Percentiles rank a stretch among this genome's conserved stretches.
phyloP scores from a whole-genome alignment of 2,329 filamentous ascomycete species.

The Pseudogymnoascus pannorum region DNA sequence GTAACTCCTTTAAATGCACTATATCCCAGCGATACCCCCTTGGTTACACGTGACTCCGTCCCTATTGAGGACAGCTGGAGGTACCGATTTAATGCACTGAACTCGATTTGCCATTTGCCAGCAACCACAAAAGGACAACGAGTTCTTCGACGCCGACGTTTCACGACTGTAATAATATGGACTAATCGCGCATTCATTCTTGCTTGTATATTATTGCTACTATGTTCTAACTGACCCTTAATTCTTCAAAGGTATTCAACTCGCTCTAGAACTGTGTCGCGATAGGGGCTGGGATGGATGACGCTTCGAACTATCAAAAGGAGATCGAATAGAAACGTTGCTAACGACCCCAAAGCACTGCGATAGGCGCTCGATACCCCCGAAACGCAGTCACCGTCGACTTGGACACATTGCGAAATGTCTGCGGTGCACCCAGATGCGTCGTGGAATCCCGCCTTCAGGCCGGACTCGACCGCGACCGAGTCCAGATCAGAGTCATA shows the following conservation, averaged over 20 bases:
- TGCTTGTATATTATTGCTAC: slow-evolving; percentile 5
- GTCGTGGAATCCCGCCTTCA: slow-evolving; percentile 46
- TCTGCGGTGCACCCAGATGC: slow-evolving; percentile 36
- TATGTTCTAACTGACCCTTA: slow-evolving; percentile 1
- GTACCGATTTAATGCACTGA: neutral
- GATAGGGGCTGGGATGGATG: slow-evolving; percentile 6
- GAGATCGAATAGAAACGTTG: neutral
- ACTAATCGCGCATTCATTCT: slow-evolving; percentile 1
- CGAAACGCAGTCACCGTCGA: neutral
- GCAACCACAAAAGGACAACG: slow-evolving; percentile 7
- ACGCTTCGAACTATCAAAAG: slow-evolving; percentile 1
- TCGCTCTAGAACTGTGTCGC: neutral
- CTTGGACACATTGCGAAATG: slow-evolving; percentile 30
- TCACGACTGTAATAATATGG: slow-evolving; percentile 8
- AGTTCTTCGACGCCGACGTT: slow-evolving; percentile 4
- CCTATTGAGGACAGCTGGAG: slow-evolving; percentile 7
- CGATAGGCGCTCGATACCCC: neutral
- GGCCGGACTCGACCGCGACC: slow-evolving; percentile 36
- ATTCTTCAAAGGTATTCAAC: slow-evolving; percentile 1
- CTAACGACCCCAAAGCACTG: neutral
- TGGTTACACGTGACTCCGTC: neutral
- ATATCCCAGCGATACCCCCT: neutral
- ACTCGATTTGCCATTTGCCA: slow-evolving; percentile 7
- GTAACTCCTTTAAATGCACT: slow-evolving; percentile 3
- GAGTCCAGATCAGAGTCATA: slow-evolving; percentile 15